Conservation (phyloP, 176 grass and related monocot genomes). For the Rhynchospora tenuis region DNA sequence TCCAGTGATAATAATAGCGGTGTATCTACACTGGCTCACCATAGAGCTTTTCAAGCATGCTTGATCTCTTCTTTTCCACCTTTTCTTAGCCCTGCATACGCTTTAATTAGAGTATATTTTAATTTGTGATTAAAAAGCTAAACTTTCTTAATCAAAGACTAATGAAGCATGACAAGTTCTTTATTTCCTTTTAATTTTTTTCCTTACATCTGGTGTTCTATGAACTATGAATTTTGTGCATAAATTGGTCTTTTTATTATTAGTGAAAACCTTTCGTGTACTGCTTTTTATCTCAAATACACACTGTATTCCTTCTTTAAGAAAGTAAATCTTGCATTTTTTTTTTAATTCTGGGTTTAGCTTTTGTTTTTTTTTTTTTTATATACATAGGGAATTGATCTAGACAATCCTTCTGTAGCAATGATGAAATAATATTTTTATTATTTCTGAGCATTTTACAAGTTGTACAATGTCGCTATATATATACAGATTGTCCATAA, state of each 20-base stretch:
- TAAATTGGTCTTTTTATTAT: neutral
- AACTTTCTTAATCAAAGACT: neutral
- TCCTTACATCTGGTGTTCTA: neutral
- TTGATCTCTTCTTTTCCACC: conserved; percentile 15
- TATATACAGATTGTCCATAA: too few species aligned
- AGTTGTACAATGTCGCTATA: too few species aligned
- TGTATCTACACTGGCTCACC: conserved; percentile 78
- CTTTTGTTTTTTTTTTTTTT: too few species aligned
- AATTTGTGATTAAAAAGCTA: neutral
- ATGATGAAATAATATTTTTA: too few species aligned
- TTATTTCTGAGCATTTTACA: too few species aligned
- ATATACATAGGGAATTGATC: too few species aligned
- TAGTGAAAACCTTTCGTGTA: neutral
- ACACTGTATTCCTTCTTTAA: too few species aligned
- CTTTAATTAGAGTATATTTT: neutral
- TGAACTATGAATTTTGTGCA: neutral
- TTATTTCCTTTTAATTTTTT: neutral
- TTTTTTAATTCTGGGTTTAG: too few species aligned
- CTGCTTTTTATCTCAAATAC: too few species aligned
- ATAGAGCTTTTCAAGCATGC: conserved; percentile 95
- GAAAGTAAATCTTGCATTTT: too few species aligned
- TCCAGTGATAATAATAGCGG: conserved; percentile 48
- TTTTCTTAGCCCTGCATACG: neutral
- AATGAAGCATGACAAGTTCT: neutral
- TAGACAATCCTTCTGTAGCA: too few species aligned